Conservation (phyloP, 1,139 yeast species). For the Sugiyamaella japonica region DNA sequence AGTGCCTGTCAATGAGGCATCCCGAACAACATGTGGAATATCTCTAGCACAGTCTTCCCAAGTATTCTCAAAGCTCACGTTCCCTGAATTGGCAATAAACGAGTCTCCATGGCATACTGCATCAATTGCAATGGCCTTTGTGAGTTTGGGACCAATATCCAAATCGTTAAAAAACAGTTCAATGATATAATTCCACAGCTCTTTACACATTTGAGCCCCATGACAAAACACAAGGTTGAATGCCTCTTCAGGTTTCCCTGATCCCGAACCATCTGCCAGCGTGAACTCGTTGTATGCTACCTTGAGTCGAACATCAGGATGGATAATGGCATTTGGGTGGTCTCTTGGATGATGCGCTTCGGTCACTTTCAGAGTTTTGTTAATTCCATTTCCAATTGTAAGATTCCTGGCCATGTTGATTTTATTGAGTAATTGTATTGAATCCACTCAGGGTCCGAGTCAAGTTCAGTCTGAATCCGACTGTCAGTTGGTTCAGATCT, state of each 20-base stretch:
- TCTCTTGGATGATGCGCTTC: conserved; percentile 33
- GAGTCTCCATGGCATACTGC: conserved; percentile 70
- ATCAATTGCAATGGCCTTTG: conserved; percentile 55
- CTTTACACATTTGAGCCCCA: conserved; percentile 71
- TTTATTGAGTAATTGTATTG: too few relatives aligned
- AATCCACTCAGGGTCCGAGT: too few relatives aligned
- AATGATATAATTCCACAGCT: conserved; percentile 61
- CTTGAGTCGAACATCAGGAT: conserved; percentile 28
- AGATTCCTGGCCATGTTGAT: not conserved
- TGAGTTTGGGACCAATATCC: conserved; percentile 35
- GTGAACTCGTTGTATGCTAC: conserved; percentile 31
- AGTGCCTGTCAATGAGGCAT: conserved; percentile 45
- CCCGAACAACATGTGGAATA: conserved; percentile 50
- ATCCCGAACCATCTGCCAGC: conserved; percentile 6
- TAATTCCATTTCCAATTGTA: conserved; percentile 13
- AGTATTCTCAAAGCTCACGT: conserved; percentile 53
- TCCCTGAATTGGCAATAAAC: conserved; percentile 52
- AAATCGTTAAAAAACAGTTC: conserved; percentile 42
- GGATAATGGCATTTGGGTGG: conserved; percentile 25
- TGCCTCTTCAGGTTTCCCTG: conserved; percentile 20
- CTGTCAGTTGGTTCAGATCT: not conserved
- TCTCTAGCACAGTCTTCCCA: conserved; percentile 74
- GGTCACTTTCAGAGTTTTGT: conserved; percentile 1
- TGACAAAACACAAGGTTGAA: conserved; percentile 62
- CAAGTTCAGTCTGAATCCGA: too few relatives aligned